These are phyloP conservation scores for Fusarium drepaniforme DNA, from an alignment of 2,329 filamentous ascomycete genomes.

Conservation along the genomic window DNA sequence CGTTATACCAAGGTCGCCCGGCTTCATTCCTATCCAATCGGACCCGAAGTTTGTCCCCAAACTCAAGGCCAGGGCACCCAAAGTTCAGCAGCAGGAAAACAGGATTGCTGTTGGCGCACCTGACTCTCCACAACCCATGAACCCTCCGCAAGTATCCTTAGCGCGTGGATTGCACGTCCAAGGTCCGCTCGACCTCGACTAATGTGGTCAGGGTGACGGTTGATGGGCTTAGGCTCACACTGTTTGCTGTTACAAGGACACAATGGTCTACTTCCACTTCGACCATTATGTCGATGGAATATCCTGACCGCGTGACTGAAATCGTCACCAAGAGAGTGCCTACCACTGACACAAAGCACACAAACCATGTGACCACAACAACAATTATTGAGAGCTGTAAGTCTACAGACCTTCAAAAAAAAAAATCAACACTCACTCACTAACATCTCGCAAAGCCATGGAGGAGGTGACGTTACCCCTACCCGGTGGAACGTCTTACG, in stretches of 20 bases:
- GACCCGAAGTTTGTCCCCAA: neutral
- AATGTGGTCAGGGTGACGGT: neutral
- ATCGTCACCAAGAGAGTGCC: neutral
- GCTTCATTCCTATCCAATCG: neutral
- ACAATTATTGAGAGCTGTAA: neutral
- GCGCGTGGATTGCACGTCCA: slow-evolving; percentile 6
- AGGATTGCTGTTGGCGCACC: neutral
- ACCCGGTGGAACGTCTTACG: neutral
- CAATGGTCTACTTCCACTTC: neutral
- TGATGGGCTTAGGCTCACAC: neutral
- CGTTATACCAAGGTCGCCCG: neutral
- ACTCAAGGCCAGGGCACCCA: neutral
- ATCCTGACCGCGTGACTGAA: neutral
- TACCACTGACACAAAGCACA: neutral
- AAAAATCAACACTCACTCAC: neutral
- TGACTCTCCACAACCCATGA: neutral
- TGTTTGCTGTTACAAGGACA: neutral
- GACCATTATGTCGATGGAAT: neutral
- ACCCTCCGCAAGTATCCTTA: neutral
- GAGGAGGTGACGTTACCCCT: neutral
- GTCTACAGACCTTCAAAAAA: neutral
- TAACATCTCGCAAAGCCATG: neutral
- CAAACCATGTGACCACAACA: neutral
- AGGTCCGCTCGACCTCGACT: neutral
- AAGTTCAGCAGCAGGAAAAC: neutral